These are phyloP conservation scores for Mycena filopes DNA, from an alignment of 768 basidiomycete genomes.

Conservation along the genomic window DNA sequence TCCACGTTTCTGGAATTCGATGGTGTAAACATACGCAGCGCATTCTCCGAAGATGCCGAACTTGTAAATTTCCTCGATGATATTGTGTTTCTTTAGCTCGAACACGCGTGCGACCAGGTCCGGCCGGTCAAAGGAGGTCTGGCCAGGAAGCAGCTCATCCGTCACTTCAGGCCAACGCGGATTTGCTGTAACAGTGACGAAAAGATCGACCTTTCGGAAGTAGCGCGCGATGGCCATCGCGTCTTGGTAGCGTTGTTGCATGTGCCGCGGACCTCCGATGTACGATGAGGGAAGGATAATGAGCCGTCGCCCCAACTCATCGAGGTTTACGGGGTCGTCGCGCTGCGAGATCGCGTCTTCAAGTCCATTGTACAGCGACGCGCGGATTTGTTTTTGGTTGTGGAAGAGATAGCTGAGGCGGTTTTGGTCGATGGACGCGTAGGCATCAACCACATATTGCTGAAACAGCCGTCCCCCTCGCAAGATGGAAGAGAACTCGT, in stretches of 20 bases:
- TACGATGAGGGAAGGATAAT: slow-evolving; percentile 39
- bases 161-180: slow-evolving; percentile 1
- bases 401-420: slow-evolving; percentile 41
- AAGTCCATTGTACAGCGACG: slow-evolving; percentile 45
- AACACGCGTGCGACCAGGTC: slow-evolving; percentile 62
- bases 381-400: slow-evolving; percentile 44
- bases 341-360: slow-evolving; percentile 35
- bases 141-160: slow-evolving; percentile 47
- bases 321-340: slow-evolving; percentile 34
- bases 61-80: slow-evolving; percentile 49
- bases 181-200: slow-evolving; percentile 7
- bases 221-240: slow-evolving; percentile 51
- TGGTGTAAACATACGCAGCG: slow-evolving; percentile 54
- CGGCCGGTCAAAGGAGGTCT: slow-evolving; percentile 55
- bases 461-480: slow-evolving; percentile 49
- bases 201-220: slow-evolving; percentile 8
- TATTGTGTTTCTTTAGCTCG: slow-evolving; percentile 49
- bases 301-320: slow-evolving; percentile 35
- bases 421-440: slow-evolving; percentile 46
- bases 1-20: slow-evolving; percentile 58
- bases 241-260: slow-evolving; percentile 49
- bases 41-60: slow-evolving; percentile 53
- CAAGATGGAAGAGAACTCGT: slow-evolving; percentile 43
- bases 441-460: slow-evolving; percentile 51
- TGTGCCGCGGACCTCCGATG: slow-evolving; percentile 40